Percentiles rank a stretch among this genome's conserved stretches.
phyloP scores from a whole-genome alignment of 1,284 basidiomycete genomes.

The Tilletia walkeri region DNA sequence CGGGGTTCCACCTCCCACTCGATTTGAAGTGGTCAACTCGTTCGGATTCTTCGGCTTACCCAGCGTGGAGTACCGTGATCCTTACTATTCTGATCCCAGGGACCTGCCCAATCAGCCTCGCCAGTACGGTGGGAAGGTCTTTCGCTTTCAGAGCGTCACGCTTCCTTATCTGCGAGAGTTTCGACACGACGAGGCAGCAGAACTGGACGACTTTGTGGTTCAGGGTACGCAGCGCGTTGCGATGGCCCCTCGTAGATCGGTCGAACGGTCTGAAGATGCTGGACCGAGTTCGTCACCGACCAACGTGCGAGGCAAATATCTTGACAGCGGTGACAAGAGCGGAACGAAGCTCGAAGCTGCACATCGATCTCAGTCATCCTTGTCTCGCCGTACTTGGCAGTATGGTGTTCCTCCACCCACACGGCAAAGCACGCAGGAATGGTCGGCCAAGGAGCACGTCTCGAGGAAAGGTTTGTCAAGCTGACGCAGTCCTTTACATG shows the following conservation, averaged over 20 bases:
- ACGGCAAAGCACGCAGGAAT: conserved; percentile 29
- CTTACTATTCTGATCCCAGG: conserved; percentile 71
- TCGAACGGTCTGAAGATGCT: no score
- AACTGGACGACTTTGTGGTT: conserved; percentile 21
- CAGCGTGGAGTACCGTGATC: conserved; percentile 69
- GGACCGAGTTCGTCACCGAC: no score
- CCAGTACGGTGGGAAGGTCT: conserved; percentile 78
- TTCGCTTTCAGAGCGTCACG: conserved; percentile 64
- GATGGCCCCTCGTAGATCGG: conserved; percentile 30
- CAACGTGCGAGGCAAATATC: no score
- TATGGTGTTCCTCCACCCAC: conserved; percentile 40
- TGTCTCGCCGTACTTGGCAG: conserved; percentile 33
- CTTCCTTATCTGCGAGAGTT: conserved; percentile 54
- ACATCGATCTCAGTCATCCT: no score
- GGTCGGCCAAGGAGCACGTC: conserved; percentile 31
- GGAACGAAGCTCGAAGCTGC: no score
- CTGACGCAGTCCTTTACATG: no score
- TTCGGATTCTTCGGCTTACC: conserved; percentile 64
- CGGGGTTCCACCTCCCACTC: conserved; percentile 63
- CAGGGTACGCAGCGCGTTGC: conserved; percentile 52
- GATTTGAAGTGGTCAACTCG: conserved; percentile 62
- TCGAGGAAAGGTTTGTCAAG: conserved; percentile 18
- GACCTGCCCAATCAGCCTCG: conserved; percentile 71
- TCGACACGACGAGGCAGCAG: conserved; percentile 58
- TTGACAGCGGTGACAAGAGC: no score